Conservation (phyloP, 2,329 filamentous ascomycete species). For the Myriosclerotinia scirpicola region DNA sequence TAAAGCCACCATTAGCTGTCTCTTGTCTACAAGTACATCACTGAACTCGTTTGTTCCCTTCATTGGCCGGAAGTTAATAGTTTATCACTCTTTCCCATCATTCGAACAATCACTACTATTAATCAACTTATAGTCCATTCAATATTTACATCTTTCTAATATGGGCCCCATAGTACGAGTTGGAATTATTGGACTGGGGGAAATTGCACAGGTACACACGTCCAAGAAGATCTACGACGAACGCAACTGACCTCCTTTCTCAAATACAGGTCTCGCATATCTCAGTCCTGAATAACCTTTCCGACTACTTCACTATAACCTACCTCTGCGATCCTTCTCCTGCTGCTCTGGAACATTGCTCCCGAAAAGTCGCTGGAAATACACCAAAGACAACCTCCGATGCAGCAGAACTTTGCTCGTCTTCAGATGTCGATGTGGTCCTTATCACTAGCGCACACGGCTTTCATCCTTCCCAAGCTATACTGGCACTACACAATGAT, state of each 20-base stretch:
- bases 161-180: constrained; percentile 26
- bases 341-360: constrained; percentile 45
- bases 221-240: not conserved
- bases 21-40: not conserved
- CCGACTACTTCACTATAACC: constrained; percentile 34
- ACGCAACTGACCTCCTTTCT: constrained; percentile 1
- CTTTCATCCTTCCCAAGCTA: constrained; percentile 53
- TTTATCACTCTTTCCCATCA: not conserved
- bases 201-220: constrained; percentile 45
- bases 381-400: constrained; percentile 35
- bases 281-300: constrained; percentile 47
- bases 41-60: not conserved
- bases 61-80: not conserved
- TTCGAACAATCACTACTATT: not conserved
- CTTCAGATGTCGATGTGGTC: constrained; percentile 39
- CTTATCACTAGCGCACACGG: constrained; percentile 55
- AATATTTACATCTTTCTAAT: not conserved
- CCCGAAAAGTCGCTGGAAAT: constrained; percentile 30
- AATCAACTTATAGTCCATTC: not conserved
- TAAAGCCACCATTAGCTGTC: no score
- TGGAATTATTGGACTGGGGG: constrained; percentile 46
- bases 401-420: constrained; percentile 19
- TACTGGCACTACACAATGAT: constrained; percentile 52
- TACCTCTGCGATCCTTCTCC: constrained; percentile 45
- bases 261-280: constrained; percentile 47